phyloP scores from a whole-genome alignment of 495 filamentous ascomycete species.

The Coniosporium apollinis region DNA sequence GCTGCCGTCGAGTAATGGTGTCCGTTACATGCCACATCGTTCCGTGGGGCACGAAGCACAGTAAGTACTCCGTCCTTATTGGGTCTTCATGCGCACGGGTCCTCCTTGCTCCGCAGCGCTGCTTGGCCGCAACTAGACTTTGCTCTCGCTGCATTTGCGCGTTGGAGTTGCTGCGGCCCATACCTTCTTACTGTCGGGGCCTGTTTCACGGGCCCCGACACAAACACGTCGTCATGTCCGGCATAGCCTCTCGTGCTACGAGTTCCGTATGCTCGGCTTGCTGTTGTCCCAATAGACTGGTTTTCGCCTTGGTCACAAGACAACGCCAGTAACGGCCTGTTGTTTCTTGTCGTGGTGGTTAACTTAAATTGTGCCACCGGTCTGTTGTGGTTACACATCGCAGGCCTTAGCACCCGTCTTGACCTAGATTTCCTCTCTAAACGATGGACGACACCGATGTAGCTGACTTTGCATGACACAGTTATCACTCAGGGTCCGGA shows the following conservation, averaged over 20 bases:
- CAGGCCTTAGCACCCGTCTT: no score
- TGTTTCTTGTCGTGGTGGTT: conserved; percentile 13
- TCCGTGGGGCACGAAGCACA: conserved; percentile 14
- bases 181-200: no score
- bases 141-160: no score
- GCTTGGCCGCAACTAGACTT: conserved; percentile 13
- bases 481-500: conserved; percentile 14
- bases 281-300: conserved; percentile 14
- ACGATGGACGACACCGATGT: conserved; percentile 1
- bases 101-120: conserved; percentile 11
- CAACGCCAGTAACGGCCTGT: conserved; percentile 15
- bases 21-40: conserved; percentile 16
- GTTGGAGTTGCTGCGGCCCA: no score
- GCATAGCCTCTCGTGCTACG: conserved; percentile 15
- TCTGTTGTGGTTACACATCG: conserved; percentile 18
- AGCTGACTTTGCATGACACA: conserved; percentile 8
- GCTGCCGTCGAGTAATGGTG: conserved; percentile 5
- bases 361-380: conserved; percentile 16
- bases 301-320: conserved; percentile 20
- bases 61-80: conserved; percentile 17
- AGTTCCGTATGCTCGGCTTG: no score
- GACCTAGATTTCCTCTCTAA: conserved; percentile 5
- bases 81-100: conserved; percentile 12
- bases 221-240: conserved; percentile 20
- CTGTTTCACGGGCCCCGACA: no score